Evolutionary conservation across 208 protist species (phyloP), one percentile per base, ranked within the genome.

Genomic region (Angomonas deanei): DNA sequence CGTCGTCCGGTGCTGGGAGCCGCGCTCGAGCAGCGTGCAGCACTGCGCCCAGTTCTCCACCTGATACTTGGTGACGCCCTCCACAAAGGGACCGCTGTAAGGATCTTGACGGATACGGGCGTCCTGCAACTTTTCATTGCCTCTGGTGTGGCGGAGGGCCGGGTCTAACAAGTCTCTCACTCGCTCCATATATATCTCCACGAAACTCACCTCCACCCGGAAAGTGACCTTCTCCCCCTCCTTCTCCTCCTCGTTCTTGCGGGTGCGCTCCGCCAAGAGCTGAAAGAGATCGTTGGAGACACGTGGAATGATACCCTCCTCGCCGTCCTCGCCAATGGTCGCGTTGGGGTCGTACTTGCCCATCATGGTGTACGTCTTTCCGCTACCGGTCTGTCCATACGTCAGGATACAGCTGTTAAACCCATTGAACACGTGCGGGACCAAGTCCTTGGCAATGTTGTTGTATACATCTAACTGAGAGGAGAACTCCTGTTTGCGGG

Each of bases 151-250:
- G 34, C 76, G 77, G 42, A 92, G 75, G 11, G 85, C 75, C 6
- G 86, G 86, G 68, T 98, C 91, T 1, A 99, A 84, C 28, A 99
- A 66, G 69, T 99, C 97, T 0, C 93, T 79, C 47, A 99, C 94
- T 33, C 88, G 80, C 68, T 99, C 97, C 86, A 98, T 97, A 81
- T 99, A 99, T 23, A 99, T 97, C 69, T 99, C 97, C 10, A 99
- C 80, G 68, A 98, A 98, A 58, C 83, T 97, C 28, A 97, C 94
- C 66, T 96, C 92, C n/a, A 98, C 84, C 38, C 84, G 85, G 59
- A 84, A 93, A 26, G 61, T 66, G 5, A 76, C 61, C 64, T 63
- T 59, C 10, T 78, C 68, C 33, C 65, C 68, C 50, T 57, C 36
- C 32, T 42, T 15, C 46, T n/a, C 1, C 63, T 64, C 61, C 39